Base-by-base conservation (phyloP, 768 basidiomycete species). In the Pulveroboletus sp. region DNA sequence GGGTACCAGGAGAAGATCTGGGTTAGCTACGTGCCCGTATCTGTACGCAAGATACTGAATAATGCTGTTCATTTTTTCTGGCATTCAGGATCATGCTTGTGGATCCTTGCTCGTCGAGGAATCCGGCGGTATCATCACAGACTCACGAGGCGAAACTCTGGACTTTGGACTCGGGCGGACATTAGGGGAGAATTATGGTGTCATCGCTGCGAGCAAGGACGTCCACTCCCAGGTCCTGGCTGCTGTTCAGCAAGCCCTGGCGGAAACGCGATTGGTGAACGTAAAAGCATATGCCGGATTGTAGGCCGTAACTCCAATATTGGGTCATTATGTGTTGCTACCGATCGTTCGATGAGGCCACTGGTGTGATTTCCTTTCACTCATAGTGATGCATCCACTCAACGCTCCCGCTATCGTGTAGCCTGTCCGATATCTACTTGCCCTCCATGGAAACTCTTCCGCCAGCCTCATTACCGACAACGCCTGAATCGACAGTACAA, bases 1-100 rank as follows among this genome's bases (percentile, higher is more conserved):
- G 87, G 84, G 2, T 97, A 98, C 66, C 67, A 72, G 53, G 95
- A 97, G 68, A 97, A 97, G 72, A 94, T 98, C n/a, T 99, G 95
- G 94, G 89, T 87, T 53, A 42, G 77, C 60, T 5, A 2, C 8
- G n/a, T 2, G 18, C 5, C 8, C 8, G 1, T 24, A 0, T 15
- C 24, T 4, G 12, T 12, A 10, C 32, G 0, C 11, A 2, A 5
- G 3, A 10, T 17, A 33, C n/a, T 24, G 7, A 27, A 10, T 4
- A 4, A 11, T 11, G 14, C 33, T 7, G 2, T 6, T 21, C 24
- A 8, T 4, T 47, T 45, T 8, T 45, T 8, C 30, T 46, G 33
- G 24, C 41, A 9, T 3, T 21, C 47, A 92, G 88, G 95, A 97
- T 60, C 96, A 97, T 63, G 93, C 95, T 0, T 81, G 90, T 0